These are phyloP conservation scores for Dactylellina haptotyla DNA, from an alignment of 2,329 filamentous ascomycete genomes.

Conservation along the genomic window DNA sequence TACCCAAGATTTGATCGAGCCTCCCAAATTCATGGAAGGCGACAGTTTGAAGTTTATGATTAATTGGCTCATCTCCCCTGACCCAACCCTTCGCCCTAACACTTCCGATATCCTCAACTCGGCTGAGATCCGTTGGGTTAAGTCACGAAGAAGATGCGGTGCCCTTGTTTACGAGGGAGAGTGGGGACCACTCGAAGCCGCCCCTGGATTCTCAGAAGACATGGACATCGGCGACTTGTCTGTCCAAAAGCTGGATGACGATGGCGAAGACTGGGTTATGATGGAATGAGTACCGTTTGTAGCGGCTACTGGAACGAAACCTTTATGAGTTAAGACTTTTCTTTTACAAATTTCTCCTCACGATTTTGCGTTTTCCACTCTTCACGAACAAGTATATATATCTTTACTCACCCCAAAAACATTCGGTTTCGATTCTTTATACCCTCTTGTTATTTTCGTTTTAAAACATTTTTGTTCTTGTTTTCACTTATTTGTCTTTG, in stretches of 20 bases:
- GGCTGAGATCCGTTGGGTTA: constrained; percentile 82
- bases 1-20: constrained; percentile 70
- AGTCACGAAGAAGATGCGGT: constrained; percentile 78
- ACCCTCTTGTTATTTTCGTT: constrained; percentile 29
- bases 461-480: constrained; percentile 28
- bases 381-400: constrained; percentile 43
- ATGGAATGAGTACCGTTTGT: constrained; percentile 37
- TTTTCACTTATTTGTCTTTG: constrained; percentile 53
- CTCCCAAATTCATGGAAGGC: constrained; percentile 90
- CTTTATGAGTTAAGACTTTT: constrained; percentile 31
- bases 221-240: constrained; percentile 67
- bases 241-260: constrained; percentile 27
- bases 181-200: constrained; percentile 82
- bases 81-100: constrained; percentile 77
- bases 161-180: constrained; percentile 97
- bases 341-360: constrained; percentile 19
- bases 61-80: constrained; percentile 83
- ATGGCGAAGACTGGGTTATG: constrained; percentile 51
- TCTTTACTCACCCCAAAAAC: constrained; percentile 28
- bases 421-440: constrained; percentile 23
- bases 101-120: constrained; percentile 77
- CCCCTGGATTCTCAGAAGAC: constrained; percentile 71
- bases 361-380: constrained; percentile 38
- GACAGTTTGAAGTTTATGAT: constrained; percentile 86
- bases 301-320: constrained; percentile 20